A percentile compares a stretch with the other conserved stretches of the same genome.
Evolutionary conservation across 176 grass and related monocot species (phyloP).

Genomic region (Hsuehochloa calcarea): DNA sequence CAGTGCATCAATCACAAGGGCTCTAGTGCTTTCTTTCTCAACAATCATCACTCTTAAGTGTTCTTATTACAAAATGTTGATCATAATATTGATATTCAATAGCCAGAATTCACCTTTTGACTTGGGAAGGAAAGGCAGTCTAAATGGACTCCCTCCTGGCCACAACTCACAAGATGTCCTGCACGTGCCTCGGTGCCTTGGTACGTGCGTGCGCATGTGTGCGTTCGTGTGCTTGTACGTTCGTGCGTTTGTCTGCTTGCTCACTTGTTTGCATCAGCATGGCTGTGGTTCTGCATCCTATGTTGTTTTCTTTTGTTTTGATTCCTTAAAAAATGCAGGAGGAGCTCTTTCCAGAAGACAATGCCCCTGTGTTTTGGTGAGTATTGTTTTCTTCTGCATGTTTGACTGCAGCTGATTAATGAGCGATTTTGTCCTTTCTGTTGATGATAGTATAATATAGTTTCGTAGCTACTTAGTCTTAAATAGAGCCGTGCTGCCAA

Average conservation of each 20-base stretch:
- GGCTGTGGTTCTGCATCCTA: not conserved
- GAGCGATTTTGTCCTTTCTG: slow-evolving; percentile 36
- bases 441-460: slow-evolving; percentile 19
- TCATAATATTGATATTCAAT: not conserved
- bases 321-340: slow-evolving; percentile 20
- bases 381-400: slow-evolving; percentile 16
- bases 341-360: slow-evolving; percentile 41
- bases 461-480: slow-evolving; percentile 27
- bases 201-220: slow-evolving; percentile 1
- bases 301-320: slow-evolving; percentile 14
- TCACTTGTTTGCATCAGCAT: slow-evolving; percentile 17
- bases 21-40: not conserved
- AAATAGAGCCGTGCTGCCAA: slow-evolving; percentile 6
- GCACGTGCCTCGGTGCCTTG: slow-evolving; percentile 34
- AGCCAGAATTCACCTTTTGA: not conserved
- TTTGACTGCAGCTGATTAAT: slow-evolving; percentile 37
- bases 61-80: not conserved
- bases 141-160: slow-evolving; percentile 14
- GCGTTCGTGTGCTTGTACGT: not conserved
- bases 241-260: slow-evolving; percentile 37
- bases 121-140: not conserved
- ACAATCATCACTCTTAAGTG: not conserved
- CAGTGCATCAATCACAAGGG: not conserved
- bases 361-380: slow-evolving; percentile 33
- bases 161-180: slow-evolving; percentile 9